phyloP scores from a whole-genome alignment of 306 rosid genomes.

The Rubus idaeus region DNA sequence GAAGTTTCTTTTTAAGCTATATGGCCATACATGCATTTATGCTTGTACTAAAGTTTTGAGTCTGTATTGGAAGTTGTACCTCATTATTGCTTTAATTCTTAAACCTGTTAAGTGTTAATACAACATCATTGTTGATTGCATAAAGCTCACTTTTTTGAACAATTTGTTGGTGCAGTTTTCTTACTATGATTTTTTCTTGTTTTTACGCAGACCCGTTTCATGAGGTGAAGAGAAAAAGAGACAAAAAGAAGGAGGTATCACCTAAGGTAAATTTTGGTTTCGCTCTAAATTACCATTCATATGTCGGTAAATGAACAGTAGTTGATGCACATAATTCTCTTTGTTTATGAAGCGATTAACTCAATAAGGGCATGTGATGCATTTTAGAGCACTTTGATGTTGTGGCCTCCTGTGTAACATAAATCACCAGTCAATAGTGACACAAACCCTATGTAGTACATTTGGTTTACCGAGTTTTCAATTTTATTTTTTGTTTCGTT shows the following conservation, averaged over 20 bases:
- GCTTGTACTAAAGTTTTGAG: neutral
- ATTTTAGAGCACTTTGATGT: neutral
- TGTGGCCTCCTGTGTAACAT: too few species aligned
- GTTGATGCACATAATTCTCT: neutral
- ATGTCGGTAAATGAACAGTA: neutral
- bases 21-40: neutral
- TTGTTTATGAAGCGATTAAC: neutral
- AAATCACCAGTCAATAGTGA: neutral
- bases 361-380: neutral
- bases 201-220: slow-evolving; percentile 74
- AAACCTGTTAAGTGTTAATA: neutral
- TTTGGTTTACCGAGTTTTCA: neutral
- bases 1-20: neutral
- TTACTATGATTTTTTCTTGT: neutral
- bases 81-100: neutral
- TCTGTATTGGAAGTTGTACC: neutral
- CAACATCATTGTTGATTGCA: neutral
- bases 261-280: neutral
- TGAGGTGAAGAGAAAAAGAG: slow-evolving; percentile 93
- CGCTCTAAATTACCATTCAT: neutral
- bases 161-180: neutral
- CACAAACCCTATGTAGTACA: neutral
- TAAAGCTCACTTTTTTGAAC: neutral
- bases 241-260: slow-evolving; percentile 82
- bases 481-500: neutral